Evolutionary conservation across 2,329 filamentous ascomycete species (phyloP), one percentile per base, ranked within the genome.

Genomic region (Teratosphaeria nubilosa): DNA sequence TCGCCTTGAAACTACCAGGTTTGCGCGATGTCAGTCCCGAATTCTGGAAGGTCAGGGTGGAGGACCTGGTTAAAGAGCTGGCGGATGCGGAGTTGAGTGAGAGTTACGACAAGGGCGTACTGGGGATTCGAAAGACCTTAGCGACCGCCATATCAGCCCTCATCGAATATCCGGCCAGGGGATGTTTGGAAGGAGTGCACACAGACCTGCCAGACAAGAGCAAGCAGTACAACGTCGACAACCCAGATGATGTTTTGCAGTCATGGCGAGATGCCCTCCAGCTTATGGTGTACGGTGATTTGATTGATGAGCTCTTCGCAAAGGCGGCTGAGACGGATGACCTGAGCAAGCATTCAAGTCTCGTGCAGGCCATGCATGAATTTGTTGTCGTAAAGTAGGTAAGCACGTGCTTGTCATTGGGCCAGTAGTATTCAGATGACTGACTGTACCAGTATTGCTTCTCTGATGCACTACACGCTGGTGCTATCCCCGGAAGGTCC

Each of bases 101-200:
- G 71, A 90, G 86, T 69, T 92, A 91, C 67, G 88, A 92, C 70
- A 90, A 90, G 72, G 88, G 86, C 14, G 79, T 83, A 0, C 74
- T 92, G 63, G 88, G 88, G 0, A 84, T 85, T 59, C 79, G 88
- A 55, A 91, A 90, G 74, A 88, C 86, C 22, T 73, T 92, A 54
- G 83, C 88, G 0, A 90, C 88, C 6, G 87, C 86, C 0, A 79
- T 85, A 10, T 86, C 86, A 37, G 82, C 83, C 6, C 72, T 91
- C 58, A 77, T 89, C 56, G 88, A 91, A 72, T 84, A 85, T 67
- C 75, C 88, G 13, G 83, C 82, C 0, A 76, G 87, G 60, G 88
- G 86, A 6, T 77, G 82, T 34, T 72, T 90, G 14, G 86, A 83
- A 0, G 87, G 87, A 0, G 78, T 84, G 58, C 76, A 77, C 0